phyloP scores from a whole-genome alignment of 208 protist species.

The Leishmania arabica region DNA sequence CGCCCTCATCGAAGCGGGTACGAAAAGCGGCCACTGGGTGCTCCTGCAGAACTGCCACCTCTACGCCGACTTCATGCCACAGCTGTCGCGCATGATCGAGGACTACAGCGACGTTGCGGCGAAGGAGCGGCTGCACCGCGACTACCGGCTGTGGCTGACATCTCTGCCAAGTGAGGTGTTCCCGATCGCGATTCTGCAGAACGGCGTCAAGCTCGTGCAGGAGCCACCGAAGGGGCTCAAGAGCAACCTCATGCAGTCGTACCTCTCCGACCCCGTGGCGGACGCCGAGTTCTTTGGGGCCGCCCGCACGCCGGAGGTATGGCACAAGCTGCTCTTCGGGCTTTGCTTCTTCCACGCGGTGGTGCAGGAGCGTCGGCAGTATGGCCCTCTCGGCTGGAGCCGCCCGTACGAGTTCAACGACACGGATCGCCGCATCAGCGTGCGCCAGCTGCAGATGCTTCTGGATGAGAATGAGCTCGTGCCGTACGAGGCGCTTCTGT shows the following conservation, averaged over 20 bases:
- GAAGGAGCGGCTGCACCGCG: conserved; percentile 90
- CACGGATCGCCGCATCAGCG: conserved; percentile 95
- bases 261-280: conserved; percentile 88
- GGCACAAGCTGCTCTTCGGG: conserved; percentile 94
- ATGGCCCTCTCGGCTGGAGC: conserved; percentile 97
- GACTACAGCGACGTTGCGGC: conserved; percentile 86
- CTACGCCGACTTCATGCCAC: conserved; percentile 95
- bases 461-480: conserved; percentile 91
- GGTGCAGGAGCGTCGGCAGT: conserved; percentile 96
- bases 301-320: conserved; percentile 80
- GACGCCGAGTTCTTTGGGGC: conserved; percentile 87
- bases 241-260: conserved; percentile 96
- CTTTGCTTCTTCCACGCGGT: conserved; percentile 97
- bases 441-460: conserved; percentile 96
- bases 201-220: conserved; percentile 98
- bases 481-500: conserved; percentile 95
- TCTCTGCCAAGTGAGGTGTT: conserved; percentile 97
- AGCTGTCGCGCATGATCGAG: conserved; percentile 93
- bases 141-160: conserved; percentile 98
- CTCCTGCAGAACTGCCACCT: conserved; percentile 97
- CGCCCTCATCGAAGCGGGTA: conserved; percentile 90
- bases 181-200: conserved; percentile 97
- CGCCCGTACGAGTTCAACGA: conserved; percentile 98
- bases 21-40: conserved; percentile 92
- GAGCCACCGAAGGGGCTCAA: conserved; percentile 98